Percentiles rank a stretch among this genome's conserved stretches.
These are phyloP conservation scores for Aeschynomene evenia DNA, from an alignment of 306 rosid genomes.

Conservation along the genomic window DNA sequence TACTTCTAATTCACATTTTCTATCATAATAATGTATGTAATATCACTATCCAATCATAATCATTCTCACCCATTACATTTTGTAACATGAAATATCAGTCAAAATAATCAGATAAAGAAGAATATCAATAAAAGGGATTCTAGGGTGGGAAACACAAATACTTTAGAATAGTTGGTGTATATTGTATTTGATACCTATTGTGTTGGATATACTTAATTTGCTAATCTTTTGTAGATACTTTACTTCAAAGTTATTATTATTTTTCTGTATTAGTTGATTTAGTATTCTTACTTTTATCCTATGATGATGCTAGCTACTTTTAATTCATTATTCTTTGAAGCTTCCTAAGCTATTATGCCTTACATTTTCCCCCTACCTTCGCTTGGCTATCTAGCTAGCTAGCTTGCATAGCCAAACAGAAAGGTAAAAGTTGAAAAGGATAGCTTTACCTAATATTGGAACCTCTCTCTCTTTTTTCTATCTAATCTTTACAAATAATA, in stretches of 20 bases:
- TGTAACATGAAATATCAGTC: not conserved
- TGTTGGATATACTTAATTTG: no score
- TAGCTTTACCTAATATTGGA: not conserved
- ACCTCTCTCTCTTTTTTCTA: not conserved
- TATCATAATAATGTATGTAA: not conserved
- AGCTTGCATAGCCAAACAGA: not conserved
- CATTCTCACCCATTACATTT: not conserved
- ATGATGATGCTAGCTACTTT: not conserved
- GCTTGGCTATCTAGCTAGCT: not conserved
- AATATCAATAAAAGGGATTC: not conserved
- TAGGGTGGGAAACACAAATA: no score
- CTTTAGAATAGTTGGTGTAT: no score
- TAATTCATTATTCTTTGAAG: not conserved
- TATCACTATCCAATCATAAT: not conserved
- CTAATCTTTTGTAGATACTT: no score
- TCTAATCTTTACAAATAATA: not conserved
- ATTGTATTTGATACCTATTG: no score
- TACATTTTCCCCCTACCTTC: slow-evolving; percentile 3
- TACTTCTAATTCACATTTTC: not conserved
- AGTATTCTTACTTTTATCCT: not conserved
- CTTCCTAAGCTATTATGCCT: not conserved
- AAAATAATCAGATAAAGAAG: not conserved
- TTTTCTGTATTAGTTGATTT: no score
- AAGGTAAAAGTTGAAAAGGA: not conserved
- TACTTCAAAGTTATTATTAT: no score